Percentiles rank a stretch among this genome's conserved stretches.
Evolutionary conservation across 1,284 basidiomycete genomes (phyloP).

Genomic region (Rhodotorula sp.): DNA sequence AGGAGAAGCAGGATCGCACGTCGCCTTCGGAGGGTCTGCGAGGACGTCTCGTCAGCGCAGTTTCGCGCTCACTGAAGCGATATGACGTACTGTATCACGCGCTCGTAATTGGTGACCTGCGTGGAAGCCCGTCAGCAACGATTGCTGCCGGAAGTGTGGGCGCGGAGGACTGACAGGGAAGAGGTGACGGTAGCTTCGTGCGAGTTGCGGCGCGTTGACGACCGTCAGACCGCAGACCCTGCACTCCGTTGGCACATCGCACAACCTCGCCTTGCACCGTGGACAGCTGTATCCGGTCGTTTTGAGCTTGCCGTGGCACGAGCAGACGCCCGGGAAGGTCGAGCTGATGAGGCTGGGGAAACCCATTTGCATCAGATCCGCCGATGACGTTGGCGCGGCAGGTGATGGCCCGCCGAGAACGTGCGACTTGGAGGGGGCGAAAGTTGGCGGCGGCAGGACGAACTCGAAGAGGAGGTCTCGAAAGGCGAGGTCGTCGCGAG

Average conservation of each 20-base stretch:
- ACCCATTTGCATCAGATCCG: slow-evolving; percentile 96
- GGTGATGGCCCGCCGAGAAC: slow-evolving; percentile 27
- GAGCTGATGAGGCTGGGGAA: slow-evolving; percentile 89
- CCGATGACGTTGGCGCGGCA: slow-evolving; percentile 33
- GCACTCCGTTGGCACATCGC: slow-evolving; percentile 97
- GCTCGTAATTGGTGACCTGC: slow-evolving; percentile 33
- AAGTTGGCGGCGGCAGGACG: slow-evolving; percentile 83
- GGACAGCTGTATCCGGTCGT: slow-evolving; percentile 93
- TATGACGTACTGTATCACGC: slow-evolving; percentile 50
- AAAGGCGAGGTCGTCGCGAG: slow-evolving; percentile 94
- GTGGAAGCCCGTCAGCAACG: background rate
- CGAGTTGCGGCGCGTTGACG: slow-evolving; percentile 94
- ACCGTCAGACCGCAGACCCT: slow-evolving; percentile 96
- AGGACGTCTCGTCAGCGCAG: slow-evolving; percentile 13
- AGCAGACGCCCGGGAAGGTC: slow-evolving; percentile 79
- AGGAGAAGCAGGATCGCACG: slow-evolving; percentile 58
- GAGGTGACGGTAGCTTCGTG: slow-evolving; percentile 88
- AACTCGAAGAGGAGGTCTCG: slow-evolving; percentile 92
- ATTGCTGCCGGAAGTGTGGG: background rate
- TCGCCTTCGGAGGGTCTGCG: slow-evolving; percentile 30
- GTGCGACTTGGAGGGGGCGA: slow-evolving; percentile 27
- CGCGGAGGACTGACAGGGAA: slow-evolving; percentile 69
- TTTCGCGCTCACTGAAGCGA: slow-evolving; percentile 47
- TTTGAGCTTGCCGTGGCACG: slow-evolving; percentile 86
- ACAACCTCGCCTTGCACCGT: slow-evolving; percentile 85